Conservation (phyloP, 176 grass and related monocot species). For the Areca catechu region DNA sequence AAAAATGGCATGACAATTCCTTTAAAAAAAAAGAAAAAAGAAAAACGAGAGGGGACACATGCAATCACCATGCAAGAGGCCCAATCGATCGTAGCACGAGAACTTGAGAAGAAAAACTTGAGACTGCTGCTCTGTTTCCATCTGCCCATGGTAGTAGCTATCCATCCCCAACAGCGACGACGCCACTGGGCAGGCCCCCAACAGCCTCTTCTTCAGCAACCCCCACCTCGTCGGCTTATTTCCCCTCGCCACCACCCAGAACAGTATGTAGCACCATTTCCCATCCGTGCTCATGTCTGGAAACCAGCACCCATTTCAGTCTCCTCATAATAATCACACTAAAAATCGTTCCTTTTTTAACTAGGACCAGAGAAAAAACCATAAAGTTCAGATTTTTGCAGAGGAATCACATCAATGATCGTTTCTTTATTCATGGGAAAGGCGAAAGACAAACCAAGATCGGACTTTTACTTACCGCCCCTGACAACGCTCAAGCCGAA, state of each 20-base stretch:
- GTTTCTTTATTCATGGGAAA: no score
- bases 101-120: conserved; percentile 15
- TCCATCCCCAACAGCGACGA: conserved; percentile 7
- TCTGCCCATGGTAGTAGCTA: not conserved
- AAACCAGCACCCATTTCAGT: conserved; percentile 7
- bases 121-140: conserved; percentile 1
- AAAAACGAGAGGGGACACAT: not conserved
- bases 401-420: no score
- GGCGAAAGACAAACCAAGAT: no score
- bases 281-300: conserved; percentile 20
- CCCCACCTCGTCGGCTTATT: conserved; percentile 10
- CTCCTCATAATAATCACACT: not conserved
- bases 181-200: conserved; percentile 8
- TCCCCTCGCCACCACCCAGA: conserved; percentile 15
- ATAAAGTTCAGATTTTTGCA: no score
- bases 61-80: conserved; percentile 17
- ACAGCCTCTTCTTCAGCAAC: conserved; percentile 14
- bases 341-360: not conserved
- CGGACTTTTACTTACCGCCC: not conserved
- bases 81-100: conserved; percentile 14
- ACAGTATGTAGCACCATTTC: conserved; percentile 13
- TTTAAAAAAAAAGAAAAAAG: not conserved
- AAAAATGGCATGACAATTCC: not conserved
- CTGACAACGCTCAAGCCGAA: conserved; percentile 1
- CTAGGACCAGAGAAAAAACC: no score